phyloP scores from a whole-genome alignment of 2,329 filamentous ascomycete genomes.

The Westerdykella sp. region DNA sequence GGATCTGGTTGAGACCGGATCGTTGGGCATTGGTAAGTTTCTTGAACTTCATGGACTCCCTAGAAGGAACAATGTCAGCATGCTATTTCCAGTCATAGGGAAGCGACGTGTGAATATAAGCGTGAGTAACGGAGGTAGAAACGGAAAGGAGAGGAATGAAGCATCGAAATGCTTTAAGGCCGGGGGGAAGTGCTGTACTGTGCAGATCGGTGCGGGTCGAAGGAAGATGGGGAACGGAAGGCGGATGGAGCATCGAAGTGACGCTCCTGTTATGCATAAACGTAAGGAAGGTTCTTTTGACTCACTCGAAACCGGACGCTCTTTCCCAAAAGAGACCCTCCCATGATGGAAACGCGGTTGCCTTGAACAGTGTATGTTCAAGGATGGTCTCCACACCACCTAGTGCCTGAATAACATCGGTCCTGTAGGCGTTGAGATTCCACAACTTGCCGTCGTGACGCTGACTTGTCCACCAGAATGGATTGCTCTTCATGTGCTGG shows the following conservation, averaged over 20 bases:
- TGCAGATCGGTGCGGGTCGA: no score
- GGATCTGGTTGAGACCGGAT: constrained; percentile 96
- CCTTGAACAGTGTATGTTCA: constrained; percentile 94
- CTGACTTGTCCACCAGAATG: constrained; percentile 99
- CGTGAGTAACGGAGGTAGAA: no score
- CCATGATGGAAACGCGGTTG: constrained; percentile 94
- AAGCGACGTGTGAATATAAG: background rate
- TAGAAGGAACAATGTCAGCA: constrained; percentile 1
- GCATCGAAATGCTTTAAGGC: no score
- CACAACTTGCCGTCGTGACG: constrained; percentile 95
- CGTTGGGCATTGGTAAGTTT: constrained; percentile 96
- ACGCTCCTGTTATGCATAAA: no score
- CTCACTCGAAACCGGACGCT: constrained; percentile 40
- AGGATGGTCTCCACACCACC: constrained; percentile 97
- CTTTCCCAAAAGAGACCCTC: constrained; percentile 91
- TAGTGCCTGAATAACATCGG: constrained; percentile 92
- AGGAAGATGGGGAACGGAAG: no score
- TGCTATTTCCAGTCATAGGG: background rate
- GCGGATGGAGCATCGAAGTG: no score
- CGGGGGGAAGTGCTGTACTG: no score
- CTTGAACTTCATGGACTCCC: constrained; percentile 86
- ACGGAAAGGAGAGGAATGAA: no score
- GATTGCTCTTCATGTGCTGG: constrained; percentile 98
- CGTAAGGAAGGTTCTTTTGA: no score
- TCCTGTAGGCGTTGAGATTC: constrained; percentile 93